Conservation (phyloP, 352 stramenopile species). For the Blastocystis sp. region DNA sequence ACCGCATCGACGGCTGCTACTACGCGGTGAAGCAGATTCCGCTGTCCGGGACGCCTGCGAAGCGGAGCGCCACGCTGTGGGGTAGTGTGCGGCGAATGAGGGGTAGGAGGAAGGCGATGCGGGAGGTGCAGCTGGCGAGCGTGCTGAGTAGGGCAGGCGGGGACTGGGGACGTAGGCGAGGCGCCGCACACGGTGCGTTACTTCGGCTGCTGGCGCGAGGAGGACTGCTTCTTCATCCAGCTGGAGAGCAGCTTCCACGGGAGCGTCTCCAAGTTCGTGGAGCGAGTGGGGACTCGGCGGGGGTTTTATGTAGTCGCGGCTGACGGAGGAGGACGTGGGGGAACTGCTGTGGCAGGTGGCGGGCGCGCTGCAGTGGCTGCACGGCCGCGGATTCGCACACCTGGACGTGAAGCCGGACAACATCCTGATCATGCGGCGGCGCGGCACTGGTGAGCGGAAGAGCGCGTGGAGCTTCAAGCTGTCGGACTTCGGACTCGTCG, state of each 20-base stretch:
- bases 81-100: background rate
- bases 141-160: background rate
- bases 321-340: conserved; percentile 3
- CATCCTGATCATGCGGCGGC: conserved; percentile 61
- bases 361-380: conserved; percentile 68
- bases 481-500: conserved; percentile 30
- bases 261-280: background rate
- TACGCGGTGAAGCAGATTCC: conserved; percentile 46
- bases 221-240: conserved; percentile 47
- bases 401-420: conserved; percentile 71
- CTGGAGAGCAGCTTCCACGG: conserved; percentile 36
- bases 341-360: conserved; percentile 16
- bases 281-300: background rate
- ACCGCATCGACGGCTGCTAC: conserved; percentile 50
- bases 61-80: background rate
- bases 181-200: conserved; percentile 23
- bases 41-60: background rate
- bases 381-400: conserved; percentile 71
- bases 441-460: background rate
- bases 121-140: conserved; percentile 8
- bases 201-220: conserved; percentile 20
- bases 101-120: background rate
- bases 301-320: background rate
- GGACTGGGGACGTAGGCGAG: background rate
- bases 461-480: conserved; percentile 16